These are phyloP conservation scores for Pisolithus marmoratus DNA, from an alignment of 768 basidiomycete genomes.

Conservation along the genomic window DNA sequence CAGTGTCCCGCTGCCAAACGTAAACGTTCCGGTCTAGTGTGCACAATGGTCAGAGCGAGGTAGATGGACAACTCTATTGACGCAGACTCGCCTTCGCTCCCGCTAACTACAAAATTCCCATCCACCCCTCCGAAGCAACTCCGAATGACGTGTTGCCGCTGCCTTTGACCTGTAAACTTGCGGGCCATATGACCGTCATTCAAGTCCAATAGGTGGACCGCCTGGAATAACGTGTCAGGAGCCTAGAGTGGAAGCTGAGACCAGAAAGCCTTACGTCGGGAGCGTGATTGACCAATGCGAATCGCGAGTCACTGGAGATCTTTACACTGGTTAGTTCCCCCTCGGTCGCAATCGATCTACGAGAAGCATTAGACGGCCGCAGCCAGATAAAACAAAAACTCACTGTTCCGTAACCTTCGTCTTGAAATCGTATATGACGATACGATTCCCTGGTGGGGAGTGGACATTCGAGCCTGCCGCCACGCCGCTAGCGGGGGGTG, in stretches of 20 bases:
- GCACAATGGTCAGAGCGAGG: constrained; percentile 8
- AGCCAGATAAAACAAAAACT: constrained; percentile 27
- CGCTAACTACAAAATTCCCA: constrained; percentile 85
- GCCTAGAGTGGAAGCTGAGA: background rate
- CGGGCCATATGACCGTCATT: constrained; percentile 61
- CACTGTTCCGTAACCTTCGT: constrained; percentile 67
- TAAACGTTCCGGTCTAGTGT: constrained; percentile 83
- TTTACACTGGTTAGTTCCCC: constrained; percentile 87
- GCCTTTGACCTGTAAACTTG: constrained; percentile 82
- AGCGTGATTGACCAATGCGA: constrained; percentile 80
- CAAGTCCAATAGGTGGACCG: constrained; percentile 86
- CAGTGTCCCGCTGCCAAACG: constrained; percentile 90
- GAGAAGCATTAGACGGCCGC: constrained; percentile 4
- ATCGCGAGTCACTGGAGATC: constrained; percentile 80
- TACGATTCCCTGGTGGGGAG: constrained; percentile 46
- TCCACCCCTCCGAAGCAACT: constrained; percentile 92
- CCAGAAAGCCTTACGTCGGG: constrained; percentile 60
- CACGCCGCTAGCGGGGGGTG: constrained; percentile 29
- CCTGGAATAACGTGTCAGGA: constrained; percentile 41
- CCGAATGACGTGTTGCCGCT: constrained; percentile 79
- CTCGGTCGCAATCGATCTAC: constrained; percentile 58
- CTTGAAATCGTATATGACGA: constrained; percentile 73
- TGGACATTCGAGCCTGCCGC: constrained; percentile 28
- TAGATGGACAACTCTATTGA: background rate
- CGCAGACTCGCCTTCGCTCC: constrained; percentile 77